These are phyloP conservation scores for Kandelia obovata DNA, from an alignment of 345 rosid genomes.

Conservation along the genomic window DNA sequence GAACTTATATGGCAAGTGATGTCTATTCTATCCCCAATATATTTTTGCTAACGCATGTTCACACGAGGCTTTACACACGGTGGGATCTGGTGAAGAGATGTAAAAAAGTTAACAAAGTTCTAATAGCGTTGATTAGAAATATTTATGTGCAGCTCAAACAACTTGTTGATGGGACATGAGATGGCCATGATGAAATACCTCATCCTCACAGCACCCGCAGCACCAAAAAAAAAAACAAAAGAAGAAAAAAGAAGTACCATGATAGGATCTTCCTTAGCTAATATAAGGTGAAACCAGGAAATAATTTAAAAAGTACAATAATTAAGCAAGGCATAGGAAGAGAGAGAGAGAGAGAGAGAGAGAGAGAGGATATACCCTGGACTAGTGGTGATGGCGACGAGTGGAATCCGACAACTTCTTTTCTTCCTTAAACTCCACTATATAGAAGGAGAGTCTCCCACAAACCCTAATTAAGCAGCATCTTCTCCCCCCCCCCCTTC, in stretches of 20 bases:
- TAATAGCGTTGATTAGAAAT: no score
- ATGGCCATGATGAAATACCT: not conserved
- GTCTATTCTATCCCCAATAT: not conserved
- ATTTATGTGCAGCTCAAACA: no score
- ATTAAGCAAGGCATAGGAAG: not conserved
- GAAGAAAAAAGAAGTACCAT: not conserved
- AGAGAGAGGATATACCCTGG: constrained; percentile 1
- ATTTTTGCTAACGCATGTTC: not conserved
- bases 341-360: not conserved
- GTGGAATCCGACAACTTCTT: not conserved
- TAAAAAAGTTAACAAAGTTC: no score
- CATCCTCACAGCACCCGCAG: not conserved
- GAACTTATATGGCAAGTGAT: constrained; percentile 2
- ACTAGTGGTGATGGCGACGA: not conserved
- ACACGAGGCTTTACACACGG: no score
- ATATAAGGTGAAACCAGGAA: not conserved
- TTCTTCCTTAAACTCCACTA: constrained; percentile 8
- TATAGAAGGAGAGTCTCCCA: not conserved
- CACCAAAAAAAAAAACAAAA: not conserved
- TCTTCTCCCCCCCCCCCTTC: not conserved
- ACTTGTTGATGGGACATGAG: not conserved
- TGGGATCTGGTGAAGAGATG: no score
- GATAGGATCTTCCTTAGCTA: not conserved
- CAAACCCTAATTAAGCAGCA: constrained; percentile 20
- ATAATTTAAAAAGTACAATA: not conserved